Percentiles rank a stretch among this genome's conserved stretches.
These are phyloP conservation scores for Lachancea quebecensis DNA, from an alignment of 805 yeast genomes.

Conservation along the genomic window DNA sequence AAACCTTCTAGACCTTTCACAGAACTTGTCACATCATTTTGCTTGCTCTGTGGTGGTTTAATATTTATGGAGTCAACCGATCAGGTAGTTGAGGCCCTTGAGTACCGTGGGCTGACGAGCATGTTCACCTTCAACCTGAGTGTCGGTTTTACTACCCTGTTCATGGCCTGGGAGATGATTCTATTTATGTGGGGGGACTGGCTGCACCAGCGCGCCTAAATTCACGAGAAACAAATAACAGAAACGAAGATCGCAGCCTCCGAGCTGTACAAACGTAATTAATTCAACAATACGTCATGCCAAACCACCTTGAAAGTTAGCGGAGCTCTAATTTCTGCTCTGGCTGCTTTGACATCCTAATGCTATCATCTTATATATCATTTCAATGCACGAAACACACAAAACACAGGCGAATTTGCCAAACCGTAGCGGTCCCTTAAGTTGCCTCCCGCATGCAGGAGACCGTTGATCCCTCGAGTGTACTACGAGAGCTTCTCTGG, in stretches of 20 bases:
- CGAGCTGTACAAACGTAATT: no score
- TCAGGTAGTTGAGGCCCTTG: slow-evolving; percentile 74
- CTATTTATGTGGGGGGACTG: slow-evolving; percentile 57
- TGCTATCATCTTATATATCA: no score
- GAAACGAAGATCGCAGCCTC: not conserved
- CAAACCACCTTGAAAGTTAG: not conserved
- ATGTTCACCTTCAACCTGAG: slow-evolving; percentile 89
- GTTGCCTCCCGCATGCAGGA: no score
- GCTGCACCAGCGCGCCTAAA: slow-evolving; percentile 26
- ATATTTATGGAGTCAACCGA: slow-evolving; percentile 90
- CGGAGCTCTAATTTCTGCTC: no score
- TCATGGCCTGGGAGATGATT: slow-evolving; percentile 85
- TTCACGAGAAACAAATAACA: not conserved
- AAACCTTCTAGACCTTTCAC: slow-evolving; percentile 73
- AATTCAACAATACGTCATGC: no score
- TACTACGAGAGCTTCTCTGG: no score
- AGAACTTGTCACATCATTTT: slow-evolving; percentile 72
- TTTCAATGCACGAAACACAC: no score
- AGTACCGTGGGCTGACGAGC: slow-evolving; percentile 71
- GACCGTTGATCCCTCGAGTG: no score
- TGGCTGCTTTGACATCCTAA: no score
- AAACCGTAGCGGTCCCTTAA: no score
- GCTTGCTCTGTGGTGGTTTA: slow-evolving; percentile 80
- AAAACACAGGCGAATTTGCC: no score
- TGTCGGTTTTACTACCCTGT: slow-evolving; percentile 66